A percentile compares a stretch with the other conserved stretches of the same genome.
These are phyloP conservation scores for Dissophora ornata DNA, from an alignment of 192 early-diverging fungal species.

Conservation along the genomic window DNA sequence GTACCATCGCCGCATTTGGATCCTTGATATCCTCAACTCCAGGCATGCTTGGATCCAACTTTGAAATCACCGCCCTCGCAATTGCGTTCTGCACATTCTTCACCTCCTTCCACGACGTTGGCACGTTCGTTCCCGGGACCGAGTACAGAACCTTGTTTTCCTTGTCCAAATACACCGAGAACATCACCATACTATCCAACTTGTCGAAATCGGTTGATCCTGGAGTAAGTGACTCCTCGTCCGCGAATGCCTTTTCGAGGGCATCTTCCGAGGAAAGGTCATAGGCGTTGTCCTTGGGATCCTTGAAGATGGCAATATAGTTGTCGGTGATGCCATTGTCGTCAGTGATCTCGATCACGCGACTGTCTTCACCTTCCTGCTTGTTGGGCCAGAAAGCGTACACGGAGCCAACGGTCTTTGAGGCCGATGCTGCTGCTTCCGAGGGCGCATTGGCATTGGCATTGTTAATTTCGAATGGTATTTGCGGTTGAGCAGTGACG, in stretches of 20 bases:
- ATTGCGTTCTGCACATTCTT: neutral
- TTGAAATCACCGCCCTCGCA: neutral
- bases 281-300: constrained; percentile 20
- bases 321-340: neutral
- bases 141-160: neutral
- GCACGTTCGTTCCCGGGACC: neutral
- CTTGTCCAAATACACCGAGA: constrained; percentile 8
- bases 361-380: neutral
- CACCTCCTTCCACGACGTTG: constrained; percentile 2
- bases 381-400: constrained; percentile 23
- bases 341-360: neutral
- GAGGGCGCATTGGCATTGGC: neutral
- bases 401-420: neutral
- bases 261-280: neutral
- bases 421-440: neutral
- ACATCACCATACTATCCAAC: neutral
- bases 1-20: neutral
- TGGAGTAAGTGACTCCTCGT: neutral
- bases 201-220: neutral
- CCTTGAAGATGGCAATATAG: constrained; percentile 4
- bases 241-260: neutral
- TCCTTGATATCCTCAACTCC: constrained; percentile 22
- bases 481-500: neutral
- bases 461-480: no score
- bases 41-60: constrained; percentile 17